Conservation (phyloP, 805 yeast genomes). For the Candida tallmaniae region DNA sequence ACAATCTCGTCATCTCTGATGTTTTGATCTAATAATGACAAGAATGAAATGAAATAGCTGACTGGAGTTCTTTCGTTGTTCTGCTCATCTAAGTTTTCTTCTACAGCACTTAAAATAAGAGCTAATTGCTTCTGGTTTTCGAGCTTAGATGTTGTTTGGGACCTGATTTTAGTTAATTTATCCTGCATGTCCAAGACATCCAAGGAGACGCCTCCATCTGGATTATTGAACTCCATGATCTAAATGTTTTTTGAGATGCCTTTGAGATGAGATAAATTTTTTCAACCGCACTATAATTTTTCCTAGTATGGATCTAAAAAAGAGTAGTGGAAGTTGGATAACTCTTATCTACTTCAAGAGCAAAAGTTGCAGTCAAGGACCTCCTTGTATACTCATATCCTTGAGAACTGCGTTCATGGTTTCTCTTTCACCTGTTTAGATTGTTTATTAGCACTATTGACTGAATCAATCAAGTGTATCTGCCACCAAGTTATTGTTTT, state of each 20-base stretch:
- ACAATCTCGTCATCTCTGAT: conserved; percentile 44
- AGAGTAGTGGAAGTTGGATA: too few species aligned
- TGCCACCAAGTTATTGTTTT: too few species aligned
- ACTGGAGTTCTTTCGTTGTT: conserved; percentile 60
- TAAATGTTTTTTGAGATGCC: not conserved
- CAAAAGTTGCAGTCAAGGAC: too few species aligned
- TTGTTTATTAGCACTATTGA: too few species aligned
- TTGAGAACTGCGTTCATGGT: too few species aligned
- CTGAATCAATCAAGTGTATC: too few species aligned
- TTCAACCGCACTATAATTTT: too few species aligned
- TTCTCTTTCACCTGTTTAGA: too few species aligned
- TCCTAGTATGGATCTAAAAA: too few species aligned
- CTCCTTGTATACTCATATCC: too few species aligned
- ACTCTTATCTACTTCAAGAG: too few species aligned
- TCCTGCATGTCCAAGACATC: conserved; percentile 52
- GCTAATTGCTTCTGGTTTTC: conserved; percentile 87
- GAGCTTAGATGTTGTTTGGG: conserved; percentile 71
- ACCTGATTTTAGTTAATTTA: conserved; percentile 62
- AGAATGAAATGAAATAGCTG: conserved; percentile 79
- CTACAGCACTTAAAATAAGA: conserved; percentile 80
- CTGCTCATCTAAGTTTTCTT: conserved; percentile 75
- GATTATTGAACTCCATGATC: conserved; percentile 15
- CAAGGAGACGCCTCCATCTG: conserved; percentile 33
- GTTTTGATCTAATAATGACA: conserved; percentile 77
- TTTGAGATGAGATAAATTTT: conserved; percentile 12